These are phyloP conservation scores for Neopestalotiopsis sp. DNA, from an alignment of 2,329 filamentous ascomycete genomes.

Conservation along the genomic window DNA sequence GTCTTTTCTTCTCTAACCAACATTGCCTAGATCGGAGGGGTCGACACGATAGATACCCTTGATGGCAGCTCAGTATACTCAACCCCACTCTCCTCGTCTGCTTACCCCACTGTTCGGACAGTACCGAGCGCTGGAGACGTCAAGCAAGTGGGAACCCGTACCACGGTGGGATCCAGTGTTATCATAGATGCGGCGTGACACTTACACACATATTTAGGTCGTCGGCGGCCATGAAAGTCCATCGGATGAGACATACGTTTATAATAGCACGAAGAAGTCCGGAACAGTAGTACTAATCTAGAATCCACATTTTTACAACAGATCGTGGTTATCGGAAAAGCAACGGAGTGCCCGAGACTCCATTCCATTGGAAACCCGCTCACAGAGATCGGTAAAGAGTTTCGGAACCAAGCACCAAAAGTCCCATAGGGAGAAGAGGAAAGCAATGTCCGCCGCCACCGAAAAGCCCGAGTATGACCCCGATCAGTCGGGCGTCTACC, in stretches of 20 bases:
- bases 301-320: no score
- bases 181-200: not conserved
- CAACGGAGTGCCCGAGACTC: not conserved
- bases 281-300: not conserved
- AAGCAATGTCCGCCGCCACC: constrained; percentile 3
- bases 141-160: not conserved
- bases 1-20: not conserved
- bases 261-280: not conserved
- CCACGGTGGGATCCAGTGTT: not conserved
- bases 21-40: not conserved
- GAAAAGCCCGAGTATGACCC: constrained; percentile 24
- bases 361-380: no score
- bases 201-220: not conserved
- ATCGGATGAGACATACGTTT: not conserved
- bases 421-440: no score
- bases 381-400: no score
- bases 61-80: not conserved
- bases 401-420: no score
- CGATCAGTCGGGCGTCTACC: constrained; percentile 34
- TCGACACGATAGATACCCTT: not conserved
- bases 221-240: not conserved
- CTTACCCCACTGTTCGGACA: constrained; percentile 10
- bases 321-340: no score
- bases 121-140: constrained; percentile 3
- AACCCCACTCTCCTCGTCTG: not conserved